These are phyloP conservation scores for Geotrichum fermentans DNA, from an alignment of 1,139 yeast genomes.

Conservation along the genomic window DNA sequence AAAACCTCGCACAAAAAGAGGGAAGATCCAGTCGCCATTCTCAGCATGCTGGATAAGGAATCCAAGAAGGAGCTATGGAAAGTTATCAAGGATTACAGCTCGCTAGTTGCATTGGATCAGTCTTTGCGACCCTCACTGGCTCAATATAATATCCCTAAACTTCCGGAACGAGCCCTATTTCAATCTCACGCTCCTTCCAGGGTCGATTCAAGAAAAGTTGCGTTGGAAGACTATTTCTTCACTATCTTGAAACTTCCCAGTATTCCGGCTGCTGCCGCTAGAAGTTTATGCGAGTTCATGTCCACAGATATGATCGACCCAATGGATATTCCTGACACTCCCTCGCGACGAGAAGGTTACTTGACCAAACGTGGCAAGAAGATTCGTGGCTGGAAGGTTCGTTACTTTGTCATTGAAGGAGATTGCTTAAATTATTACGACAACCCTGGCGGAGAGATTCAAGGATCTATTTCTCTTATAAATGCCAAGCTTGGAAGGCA, in stretches of 20 bases:
- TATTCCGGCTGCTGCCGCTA: slow-evolving; percentile 53
- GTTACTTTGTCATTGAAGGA: slow-evolving; percentile 71
- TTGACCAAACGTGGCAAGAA: slow-evolving; percentile 59
- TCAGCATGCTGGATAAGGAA: slow-evolving; percentile 57
- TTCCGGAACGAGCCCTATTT: slow-evolving; percentile 57
- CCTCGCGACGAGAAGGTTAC: slow-evolving; percentile 63
- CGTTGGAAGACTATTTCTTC: slow-evolving; percentile 57
- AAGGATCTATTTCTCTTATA: slow-evolving; percentile 56
- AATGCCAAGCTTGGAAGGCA: slow-evolving; percentile 64
- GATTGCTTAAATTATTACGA: slow-evolving; percentile 59
- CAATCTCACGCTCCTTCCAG: slow-evolving; percentile 57
- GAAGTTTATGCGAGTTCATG: slow-evolving; percentile 57
- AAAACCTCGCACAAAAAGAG: slow-evolving; percentile 32
- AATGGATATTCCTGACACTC: slow-evolving; percentile 54
- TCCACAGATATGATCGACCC: slow-evolving; percentile 68
- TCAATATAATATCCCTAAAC: slow-evolving; percentile 50
- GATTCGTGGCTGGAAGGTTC: slow-evolving; percentile 65
- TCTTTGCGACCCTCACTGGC: slow-evolving; percentile 47
- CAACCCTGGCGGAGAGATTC: slow-evolving; percentile 52
- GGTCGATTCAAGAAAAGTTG: slow-evolving; percentile 56
- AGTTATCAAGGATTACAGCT: slow-evolving; percentile 55
- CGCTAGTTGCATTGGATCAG: slow-evolving; percentile 54
- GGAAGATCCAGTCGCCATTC: slow-evolving; percentile 57
- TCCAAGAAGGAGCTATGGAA: slow-evolving; percentile 67
- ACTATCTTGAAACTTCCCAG: slow-evolving; percentile 38